phyloP scores from a whole-genome alignment of 495 filamentous ascomycete species.

The Neurospora pannonica region DNA sequence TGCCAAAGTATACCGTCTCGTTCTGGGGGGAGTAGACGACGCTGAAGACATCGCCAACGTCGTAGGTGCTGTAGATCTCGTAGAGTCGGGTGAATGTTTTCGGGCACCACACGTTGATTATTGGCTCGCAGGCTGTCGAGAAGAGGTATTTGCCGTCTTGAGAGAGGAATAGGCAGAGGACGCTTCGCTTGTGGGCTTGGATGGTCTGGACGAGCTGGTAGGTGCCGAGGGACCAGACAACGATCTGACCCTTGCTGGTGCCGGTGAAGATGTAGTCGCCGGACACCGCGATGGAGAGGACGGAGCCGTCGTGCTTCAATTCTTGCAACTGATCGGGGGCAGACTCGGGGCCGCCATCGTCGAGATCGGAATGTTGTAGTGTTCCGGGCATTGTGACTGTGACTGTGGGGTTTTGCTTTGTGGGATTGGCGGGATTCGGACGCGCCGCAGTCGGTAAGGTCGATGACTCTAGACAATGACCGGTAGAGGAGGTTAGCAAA shows the following conservation, averaged over 20 bases:
- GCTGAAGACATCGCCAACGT: constrained; percentile 93
- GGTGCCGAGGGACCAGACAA: constrained; percentile 81
- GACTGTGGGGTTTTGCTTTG: neutral
- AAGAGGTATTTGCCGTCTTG: constrained; percentile 68
- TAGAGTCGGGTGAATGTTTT: constrained; percentile 48
- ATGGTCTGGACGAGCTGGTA: constrained; percentile 68
- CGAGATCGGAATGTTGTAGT: constrained; percentile 25
- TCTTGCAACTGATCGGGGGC: constrained; percentile 55
- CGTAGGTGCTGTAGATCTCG: constrained; percentile 86
- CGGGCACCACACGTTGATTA: constrained; percentile 68
- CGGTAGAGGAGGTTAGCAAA: neutral
- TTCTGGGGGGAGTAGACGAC: constrained; percentile 71
- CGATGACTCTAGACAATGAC: neutral
- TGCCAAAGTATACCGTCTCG: constrained; percentile 81
- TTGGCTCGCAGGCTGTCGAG: constrained; percentile 87
- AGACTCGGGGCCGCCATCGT: constrained; percentile 29
- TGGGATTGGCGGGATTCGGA: neutral
- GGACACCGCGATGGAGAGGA: constrained; percentile 60
- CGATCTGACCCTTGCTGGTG: constrained; percentile 83
- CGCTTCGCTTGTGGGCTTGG: constrained; percentile 80
- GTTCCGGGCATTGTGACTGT: constrained; percentile 19
- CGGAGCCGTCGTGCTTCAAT: constrained; percentile 60
- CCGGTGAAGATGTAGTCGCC: constrained; percentile 68
- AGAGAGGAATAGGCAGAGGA: constrained; percentile 74
- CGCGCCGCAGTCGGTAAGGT: neutral